phyloP scores from a whole-genome alignment of 2,329 filamentous ascomycete species.

The Penicillium freii region DNA sequence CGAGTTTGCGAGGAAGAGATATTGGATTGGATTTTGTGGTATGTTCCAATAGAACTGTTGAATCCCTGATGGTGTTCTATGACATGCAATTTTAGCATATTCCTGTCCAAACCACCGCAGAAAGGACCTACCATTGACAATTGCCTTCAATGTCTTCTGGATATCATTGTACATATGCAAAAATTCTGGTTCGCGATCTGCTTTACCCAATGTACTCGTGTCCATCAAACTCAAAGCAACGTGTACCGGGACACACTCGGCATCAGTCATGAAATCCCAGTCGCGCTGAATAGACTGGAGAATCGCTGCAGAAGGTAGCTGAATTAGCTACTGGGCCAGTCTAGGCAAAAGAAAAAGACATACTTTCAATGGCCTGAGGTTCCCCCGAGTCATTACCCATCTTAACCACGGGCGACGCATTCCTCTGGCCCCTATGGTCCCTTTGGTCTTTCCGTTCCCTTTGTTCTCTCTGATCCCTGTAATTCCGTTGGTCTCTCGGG shows the following conservation, averaged over 20 bases:
- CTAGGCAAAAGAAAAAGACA: constrained; percentile 6
- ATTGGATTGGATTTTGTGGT: constrained; percentile 95
- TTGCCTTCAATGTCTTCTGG: constrained; percentile 87
- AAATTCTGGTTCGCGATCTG: constrained; percentile 83
- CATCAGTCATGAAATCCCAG: constrained; percentile 88
- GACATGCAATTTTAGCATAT: constrained; percentile 13
- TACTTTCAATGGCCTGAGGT: constrained; percentile 41
- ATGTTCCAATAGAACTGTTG: constrained; percentile 97
- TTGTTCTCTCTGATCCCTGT: background rate
- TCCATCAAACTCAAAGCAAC: constrained; percentile 94
- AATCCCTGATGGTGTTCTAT: constrained; percentile 95
- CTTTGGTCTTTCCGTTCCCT: background rate
- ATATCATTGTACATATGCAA: constrained; percentile 79
- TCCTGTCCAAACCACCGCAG: background rate
- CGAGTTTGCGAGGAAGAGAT: constrained; percentile 85
- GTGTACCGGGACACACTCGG: constrained; percentile 88
- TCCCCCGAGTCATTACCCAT: constrained; percentile 21
- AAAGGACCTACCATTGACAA: constrained; percentile 70
- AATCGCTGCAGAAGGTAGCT: constrained; percentile 49
- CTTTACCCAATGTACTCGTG: constrained; percentile 85
- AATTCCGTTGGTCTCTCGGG: too few species aligned
- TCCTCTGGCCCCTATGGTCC: constrained; percentile 21
- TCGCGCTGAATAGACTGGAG: constrained; percentile 80
- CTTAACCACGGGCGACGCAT: constrained; percentile 16
- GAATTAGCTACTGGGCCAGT: constrained; percentile 6